Conservation (phyloP, 805 yeast species). For the Clavispora vitiphila region DNA sequence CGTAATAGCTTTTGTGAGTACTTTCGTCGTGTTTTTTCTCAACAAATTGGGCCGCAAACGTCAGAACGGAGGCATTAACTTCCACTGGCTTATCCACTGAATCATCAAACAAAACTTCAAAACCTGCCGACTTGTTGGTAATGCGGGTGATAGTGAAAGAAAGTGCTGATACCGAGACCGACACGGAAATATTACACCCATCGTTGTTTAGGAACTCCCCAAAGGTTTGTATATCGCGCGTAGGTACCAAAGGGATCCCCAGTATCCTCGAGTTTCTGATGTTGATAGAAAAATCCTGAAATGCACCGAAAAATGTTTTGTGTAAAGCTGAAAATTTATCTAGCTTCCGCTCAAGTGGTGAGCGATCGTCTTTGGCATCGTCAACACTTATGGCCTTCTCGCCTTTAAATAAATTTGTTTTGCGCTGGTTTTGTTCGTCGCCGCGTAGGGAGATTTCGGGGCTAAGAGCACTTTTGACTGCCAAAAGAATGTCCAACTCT, state of each 20-base stretch:
- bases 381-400: no score
- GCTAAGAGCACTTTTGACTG: background rate
- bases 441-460: background rate
- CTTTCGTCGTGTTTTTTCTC: constrained; percentile 2
- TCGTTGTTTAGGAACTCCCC: constrained; percentile 5
- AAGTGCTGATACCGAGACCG: constrained; percentile 8
- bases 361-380: background rate
- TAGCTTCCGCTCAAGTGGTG: background rate
- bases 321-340: constrained; percentile 4
- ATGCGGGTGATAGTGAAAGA: constrained; percentile 9
- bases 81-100: constrained; percentile 29
- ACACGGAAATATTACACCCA: constrained; percentile 2
- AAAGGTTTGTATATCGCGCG: constrained; percentile 6
- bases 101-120: constrained; percentile 32
- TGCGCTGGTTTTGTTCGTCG: background rate
- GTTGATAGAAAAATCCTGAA: constrained; percentile 12
- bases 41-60: constrained; percentile 23
- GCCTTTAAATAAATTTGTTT: background rate
- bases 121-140: constrained; percentile 27
- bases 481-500: constrained; percentile 4
- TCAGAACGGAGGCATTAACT: constrained; percentile 27
- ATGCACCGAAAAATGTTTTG: constrained; percentile 6
- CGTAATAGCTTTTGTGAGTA: background rate
- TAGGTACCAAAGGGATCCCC: constrained; percentile 12
- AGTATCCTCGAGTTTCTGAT: constrained; percentile 3